Percentiles rank a stretch among this genome's conserved stretches.
phyloP scores from a whole-genome alignment of 305 asterid species.

The Fraxinus ornus region DNA sequence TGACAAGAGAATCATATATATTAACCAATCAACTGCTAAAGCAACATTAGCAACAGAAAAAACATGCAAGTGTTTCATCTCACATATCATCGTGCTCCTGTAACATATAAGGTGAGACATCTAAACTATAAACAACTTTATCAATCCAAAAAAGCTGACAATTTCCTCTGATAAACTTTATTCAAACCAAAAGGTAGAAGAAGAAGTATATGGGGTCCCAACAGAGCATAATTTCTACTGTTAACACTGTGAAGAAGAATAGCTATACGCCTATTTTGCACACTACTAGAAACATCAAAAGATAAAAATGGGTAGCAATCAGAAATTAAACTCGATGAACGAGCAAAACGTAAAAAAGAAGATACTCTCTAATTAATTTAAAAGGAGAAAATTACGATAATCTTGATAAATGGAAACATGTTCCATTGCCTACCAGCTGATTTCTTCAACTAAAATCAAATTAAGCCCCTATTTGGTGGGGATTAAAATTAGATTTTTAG shows the following conservation, averaged over 20 bases:
- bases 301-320: background rate
- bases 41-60: background rate
- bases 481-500: too few species aligned
- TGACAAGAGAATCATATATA: background rate
- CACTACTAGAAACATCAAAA: background rate
- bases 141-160: background rate
- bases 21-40: background rate
- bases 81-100: background rate
- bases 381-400: background rate
- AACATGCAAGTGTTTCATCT: background rate
- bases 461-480: too few species aligned
- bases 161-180: background rate
- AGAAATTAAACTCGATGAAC: background rate
- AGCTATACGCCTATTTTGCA: background rate
- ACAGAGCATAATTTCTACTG: background rate
- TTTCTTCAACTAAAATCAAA: background rate
- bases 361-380: background rate
- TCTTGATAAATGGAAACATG: background rate
- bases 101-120: background rate
- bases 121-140: background rate
- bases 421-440: background rate
- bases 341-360: background rate
- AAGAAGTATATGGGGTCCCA: background rate
- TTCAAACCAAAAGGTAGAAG: background rate
- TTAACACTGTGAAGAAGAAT: background rate